phyloP scores from a whole-genome alignment of 2,329 filamentous ascomycete genomes.

The Trichoderma polysporum region DNA sequence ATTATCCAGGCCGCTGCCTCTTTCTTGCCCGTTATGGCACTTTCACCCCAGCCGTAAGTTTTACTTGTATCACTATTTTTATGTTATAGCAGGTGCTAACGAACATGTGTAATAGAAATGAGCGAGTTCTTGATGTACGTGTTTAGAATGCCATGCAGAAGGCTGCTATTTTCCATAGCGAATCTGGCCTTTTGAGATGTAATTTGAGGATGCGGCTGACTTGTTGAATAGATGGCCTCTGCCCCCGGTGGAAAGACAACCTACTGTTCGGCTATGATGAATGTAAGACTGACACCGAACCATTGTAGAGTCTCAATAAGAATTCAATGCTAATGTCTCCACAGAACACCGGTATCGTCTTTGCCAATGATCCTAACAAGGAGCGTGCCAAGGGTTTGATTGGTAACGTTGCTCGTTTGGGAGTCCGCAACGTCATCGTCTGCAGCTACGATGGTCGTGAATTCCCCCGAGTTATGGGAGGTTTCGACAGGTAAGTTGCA shows the following conservation, averaged over 20 bases:
- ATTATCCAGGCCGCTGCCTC: slow-evolving; percentile 96
- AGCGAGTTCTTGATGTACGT: slow-evolving; percentile 75
- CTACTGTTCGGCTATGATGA: slow-evolving; percentile 66
- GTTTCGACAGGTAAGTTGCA: slow-evolving; percentile 70
- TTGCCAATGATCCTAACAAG: slow-evolving; percentile 97
- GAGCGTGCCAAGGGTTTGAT: slow-evolving; percentile 93
- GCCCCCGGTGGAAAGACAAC: slow-evolving; percentile 33
- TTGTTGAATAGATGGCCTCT: slow-evolving; percentile 27
- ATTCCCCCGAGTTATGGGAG: slow-evolving; percentile 91
- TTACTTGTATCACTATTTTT: neutral
- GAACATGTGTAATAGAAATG: slow-evolving; percentile 53
- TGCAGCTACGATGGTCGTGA: slow-evolving; percentile 94
- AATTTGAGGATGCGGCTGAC: neutral
- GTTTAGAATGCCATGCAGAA: neutral
- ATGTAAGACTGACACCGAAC: slow-evolving; percentile 35
- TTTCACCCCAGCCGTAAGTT: slow-evolving; percentile 71
- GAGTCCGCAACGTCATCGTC: slow-evolving; percentile 89
- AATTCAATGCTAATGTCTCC: slow-evolving; percentile 36
- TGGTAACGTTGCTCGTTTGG: slow-evolving; percentile 94
- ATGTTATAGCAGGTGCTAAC: neutral
- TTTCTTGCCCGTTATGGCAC: slow-evolving; percentile 95
- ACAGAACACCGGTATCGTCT: slow-evolving; percentile 91
- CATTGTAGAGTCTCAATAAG: slow-evolving; percentile 46
- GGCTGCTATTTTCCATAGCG: neutral
- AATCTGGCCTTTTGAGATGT: neutral